Base-by-base conservation (phyloP, 768 basidiomycete genomes). In the Chalciporus piperatus region DNA sequence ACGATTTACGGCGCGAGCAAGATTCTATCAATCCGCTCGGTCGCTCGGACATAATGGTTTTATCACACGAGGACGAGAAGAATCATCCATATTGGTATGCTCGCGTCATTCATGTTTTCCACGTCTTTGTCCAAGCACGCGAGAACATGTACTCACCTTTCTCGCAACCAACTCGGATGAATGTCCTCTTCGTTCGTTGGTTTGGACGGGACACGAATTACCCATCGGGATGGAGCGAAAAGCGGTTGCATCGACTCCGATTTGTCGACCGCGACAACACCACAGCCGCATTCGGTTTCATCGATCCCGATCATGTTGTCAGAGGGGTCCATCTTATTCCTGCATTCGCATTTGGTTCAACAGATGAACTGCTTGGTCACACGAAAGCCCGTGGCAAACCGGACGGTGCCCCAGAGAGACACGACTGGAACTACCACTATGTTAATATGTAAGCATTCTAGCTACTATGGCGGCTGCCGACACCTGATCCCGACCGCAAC, bases 161-260 rank as follows among this genome's bases (percentile, higher is more conserved):
- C 17, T 51, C 41, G 1, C n/a, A 20, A 0, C 47, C 41, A 4
- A 43, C 58, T 7, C 51, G 50, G 0, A 70, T 79, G 59, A 65
- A 75, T 2, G 70, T 79, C 16, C 52, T 80, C 2, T 78, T 72
- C 61, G 73, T 80, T 0, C 59, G 62, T 0, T 75, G 75, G 72
- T 64, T 74, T 40, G 65, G 66, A 2, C 41, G 48, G 0, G 70
- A 76, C 33, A 54, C 45, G 0, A 50, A 38, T 4, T 61, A 48
- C 44, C 28, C 20, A 1, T 57, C 55, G 13, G 70, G 75, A 2
- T 67, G 69, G 53, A 53, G 56, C 1, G 38, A 51, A 0, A 58
- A 65, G 13, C 59, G 64, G 0, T 60, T 79, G 0, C 74, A 68
- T 5, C 59, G 63, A 2, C 33, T 82, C 5, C 67, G 68, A 0